Evolutionary conservation across 1,284 basidiomycete genomes (phyloP), one percentile per base, ranked within the genome.

Genomic region (Nidula niveotomentosa): DNA sequence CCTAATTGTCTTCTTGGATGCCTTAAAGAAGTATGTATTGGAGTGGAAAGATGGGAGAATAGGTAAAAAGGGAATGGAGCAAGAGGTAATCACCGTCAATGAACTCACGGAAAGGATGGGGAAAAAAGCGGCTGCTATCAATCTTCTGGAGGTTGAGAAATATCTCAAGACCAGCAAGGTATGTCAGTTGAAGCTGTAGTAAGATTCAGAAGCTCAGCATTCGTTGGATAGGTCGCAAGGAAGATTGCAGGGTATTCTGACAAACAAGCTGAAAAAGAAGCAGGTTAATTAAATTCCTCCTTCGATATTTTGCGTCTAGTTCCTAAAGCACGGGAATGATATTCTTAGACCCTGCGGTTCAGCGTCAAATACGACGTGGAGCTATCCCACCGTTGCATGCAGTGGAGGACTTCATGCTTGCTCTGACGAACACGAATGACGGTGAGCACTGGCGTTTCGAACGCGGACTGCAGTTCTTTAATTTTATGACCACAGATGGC

Each of bases 111-210:
- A 79, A 35, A 76, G 76, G 48, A 71, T 96, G 7, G 93, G 90
- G 0, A 77, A 77, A 57, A 88, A 81, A 64, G 83, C 81, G n/a
- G 80, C 76, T 63, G 83, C 80, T 37, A 86, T 89, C 56, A 98
- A 98, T 65, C 70, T 96, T 47, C 73, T 94, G 50, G 92, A 94
- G 65, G 80, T 98, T 34, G 90, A 93, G 62, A 72, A 74, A 10
- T 99, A 98, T 73, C 74, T 98, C 49, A 89, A 85, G 66, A 84
- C 81, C 54, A 96, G 92, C 65, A 96, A 96, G 78, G 90, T 95
- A 46, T 77, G 80, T 59, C 12, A 47, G 18, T 47, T 53, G 3
- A 48, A 23, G 65, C 61, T 64, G 51, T 43, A 44, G 48, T 47
- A 52, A 37, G 34, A 65, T 63, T 65, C 45, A 18, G 55, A 23